Conservation (phyloP, 2,329 filamentous ascomycete species). For the Phialophora tarda region DNA sequence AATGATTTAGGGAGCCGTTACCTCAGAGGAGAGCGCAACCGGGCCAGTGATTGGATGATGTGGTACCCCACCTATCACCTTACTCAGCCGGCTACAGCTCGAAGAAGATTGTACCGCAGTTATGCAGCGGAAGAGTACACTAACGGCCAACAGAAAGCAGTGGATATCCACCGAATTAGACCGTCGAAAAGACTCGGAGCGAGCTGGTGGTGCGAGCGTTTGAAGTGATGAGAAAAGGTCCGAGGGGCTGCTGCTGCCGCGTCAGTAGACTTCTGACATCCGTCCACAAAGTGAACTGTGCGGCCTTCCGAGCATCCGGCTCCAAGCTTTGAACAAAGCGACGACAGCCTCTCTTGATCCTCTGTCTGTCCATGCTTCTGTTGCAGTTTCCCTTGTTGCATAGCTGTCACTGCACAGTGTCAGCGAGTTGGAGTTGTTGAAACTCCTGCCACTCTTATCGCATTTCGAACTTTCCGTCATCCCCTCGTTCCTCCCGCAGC, state of each 20-base stretch:
- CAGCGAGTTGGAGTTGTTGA: not conserved
- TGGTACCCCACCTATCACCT: not conserved
- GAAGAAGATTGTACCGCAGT: not conserved
- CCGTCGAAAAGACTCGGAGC: not conserved
- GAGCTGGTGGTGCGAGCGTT: not conserved
- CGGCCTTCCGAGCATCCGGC: constrained; percentile 11
- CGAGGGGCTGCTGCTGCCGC: not conserved
- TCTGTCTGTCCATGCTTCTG: constrained; percentile 7
- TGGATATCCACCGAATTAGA: constrained; percentile 3
- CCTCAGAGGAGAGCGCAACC: constrained; percentile 3
- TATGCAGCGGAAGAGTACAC: not conserved
- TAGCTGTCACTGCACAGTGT: constrained; percentile 3
- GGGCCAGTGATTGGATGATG: not conserved
- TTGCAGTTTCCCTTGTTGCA: constrained; percentile 2
- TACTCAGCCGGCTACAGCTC: constrained; percentile 18
- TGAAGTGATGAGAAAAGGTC: not conserved
- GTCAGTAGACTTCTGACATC: not conserved
- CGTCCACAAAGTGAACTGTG: not conserved
- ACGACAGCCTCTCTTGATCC: constrained; percentile 11
- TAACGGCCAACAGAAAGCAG: constrained; percentile 1
- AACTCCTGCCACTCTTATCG: constrained; percentile 11
- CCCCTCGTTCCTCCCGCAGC: constrained; percentile 9
- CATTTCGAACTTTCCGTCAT: constrained; percentile 6
- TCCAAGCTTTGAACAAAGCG: not conserved
- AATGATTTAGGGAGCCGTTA: not conserved